A percentile compares a stretch with the other conserved stretches of the same genome.
phyloP scores from a whole-genome alignment of 2,329 filamentous ascomycete species.

The Daldinia sp. region DNA sequence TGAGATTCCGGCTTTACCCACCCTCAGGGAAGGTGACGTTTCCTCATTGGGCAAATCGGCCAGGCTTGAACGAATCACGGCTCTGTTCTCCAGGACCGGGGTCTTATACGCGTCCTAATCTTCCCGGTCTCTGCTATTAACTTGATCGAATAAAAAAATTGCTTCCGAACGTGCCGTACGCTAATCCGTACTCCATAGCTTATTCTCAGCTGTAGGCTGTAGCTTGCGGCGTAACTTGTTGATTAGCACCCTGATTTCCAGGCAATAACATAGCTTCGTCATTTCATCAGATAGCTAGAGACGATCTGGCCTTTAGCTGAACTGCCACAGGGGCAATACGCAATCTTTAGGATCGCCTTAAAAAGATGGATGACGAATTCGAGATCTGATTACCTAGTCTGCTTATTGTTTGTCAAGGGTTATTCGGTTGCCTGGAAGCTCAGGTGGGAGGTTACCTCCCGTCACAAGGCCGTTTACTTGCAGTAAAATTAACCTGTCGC shows the following conservation, averaged over 20 bases:
- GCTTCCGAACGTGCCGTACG: constrained; percentile 38
- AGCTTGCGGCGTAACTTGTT: constrained; percentile 13
- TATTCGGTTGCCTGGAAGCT: constrained; percentile 3
- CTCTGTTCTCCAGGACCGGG: constrained; percentile 25
- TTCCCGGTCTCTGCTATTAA: constrained; percentile 38
- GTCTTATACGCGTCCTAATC: constrained; percentile 29
- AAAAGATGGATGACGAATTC: constrained; percentile 28
- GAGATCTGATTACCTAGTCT: constrained; percentile 22
- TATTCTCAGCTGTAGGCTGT: constrained; percentile 33
- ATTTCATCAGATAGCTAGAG: constrained; percentile 20
- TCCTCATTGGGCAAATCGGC: constrained; percentile 43
- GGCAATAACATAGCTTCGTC: constrained; percentile 38
- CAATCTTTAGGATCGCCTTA: constrained; percentile 16
- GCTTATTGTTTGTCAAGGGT: constrained; percentile 5
- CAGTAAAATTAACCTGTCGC: not conserved
- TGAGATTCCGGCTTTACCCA: constrained; percentile 51
- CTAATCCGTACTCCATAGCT: constrained; percentile 12
- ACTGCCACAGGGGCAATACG: constrained; percentile 2
- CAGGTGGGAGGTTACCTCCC: not conserved
- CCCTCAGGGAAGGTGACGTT: constrained; percentile 17
- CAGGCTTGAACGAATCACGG: constrained; percentile 33
- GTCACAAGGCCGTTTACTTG: not conserved
- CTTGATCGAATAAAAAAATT: constrained; percentile 25
- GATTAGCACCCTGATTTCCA: constrained; percentile 19
- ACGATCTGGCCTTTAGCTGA: constrained; percentile 31